Evolutionary conservation across 352 stramenopile species (phyloP), one percentile per base, ranked within the genome.

Genomic region (Discostella stelligera): DNA sequence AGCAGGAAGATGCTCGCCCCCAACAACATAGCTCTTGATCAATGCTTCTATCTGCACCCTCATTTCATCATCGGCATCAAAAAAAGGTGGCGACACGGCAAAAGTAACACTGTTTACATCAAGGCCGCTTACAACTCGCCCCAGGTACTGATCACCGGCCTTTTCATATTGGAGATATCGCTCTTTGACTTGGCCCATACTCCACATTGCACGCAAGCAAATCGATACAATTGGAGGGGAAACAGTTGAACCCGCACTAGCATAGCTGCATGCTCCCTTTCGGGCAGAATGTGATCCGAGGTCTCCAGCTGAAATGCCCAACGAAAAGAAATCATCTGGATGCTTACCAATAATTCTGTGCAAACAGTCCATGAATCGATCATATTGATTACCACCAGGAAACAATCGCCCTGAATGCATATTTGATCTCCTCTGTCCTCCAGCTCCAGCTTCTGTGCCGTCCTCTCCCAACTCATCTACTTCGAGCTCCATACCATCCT

Each of bases 61-160:
- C 23, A 41, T 61, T 39, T 71, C 64, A 18, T 50, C 14, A 39
- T 62, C 25, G 20, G 49, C 71, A 54, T 81, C 73, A 69, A 77
- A 81, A 55, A 72, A 81, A 4, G 66, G 56, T 41, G 64, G 66
- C n/a, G 64, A 77, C 7, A 81, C 56, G 13, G 62, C 68, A 79
- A 83, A 83, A 16, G 60, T 32, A 23, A 66, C 56, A 49, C 2
- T 23, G 27, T 61, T 56, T 13, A 53, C 3, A 44, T 79, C 41
- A 21, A 75, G 48, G 16, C 69, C 46, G 41, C 27, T 60, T 52
- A 56, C 60, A 60, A 37, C 62, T 56, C 65, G 20, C n/a, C 76
- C 76, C 60, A 77, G 32, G 61, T 77, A 73, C 50, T 74, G 60
- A 50, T 80, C 65, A 25, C 76, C 70, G 14, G 76, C 70, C 48